Percentiles rank a stretch among this genome's conserved stretches.
Conservation (phyloP, 1,284 basidiomycete species). For the Austroboletus novae-zelandiae region DNA sequence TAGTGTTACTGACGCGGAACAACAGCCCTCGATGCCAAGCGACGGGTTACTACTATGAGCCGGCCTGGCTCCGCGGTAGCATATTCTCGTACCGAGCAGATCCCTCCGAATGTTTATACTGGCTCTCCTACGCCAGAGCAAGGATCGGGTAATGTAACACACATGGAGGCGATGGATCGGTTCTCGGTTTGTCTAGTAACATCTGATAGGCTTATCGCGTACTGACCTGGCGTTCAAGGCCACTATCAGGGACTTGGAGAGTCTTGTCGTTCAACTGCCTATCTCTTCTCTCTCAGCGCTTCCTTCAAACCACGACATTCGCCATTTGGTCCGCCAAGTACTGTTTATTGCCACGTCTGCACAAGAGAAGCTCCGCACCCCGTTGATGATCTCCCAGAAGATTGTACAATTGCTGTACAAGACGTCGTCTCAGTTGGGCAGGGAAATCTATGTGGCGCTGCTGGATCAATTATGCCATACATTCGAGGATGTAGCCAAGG, state of each 20-base stretch:
- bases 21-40: slow-evolving; percentile 53
- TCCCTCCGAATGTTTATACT: slow-evolving; percentile 44
- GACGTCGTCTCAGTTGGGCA: slow-evolving; percentile 75
- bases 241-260: slow-evolving; percentile 78
- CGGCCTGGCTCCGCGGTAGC: slow-evolving; percentile 66
- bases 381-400: slow-evolving; percentile 92
- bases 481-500: slow-evolving; percentile 92
- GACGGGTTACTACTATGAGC: slow-evolving; percentile 46
- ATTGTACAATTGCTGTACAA: slow-evolving; percentile 89
- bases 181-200: slow-evolving; percentile 53
- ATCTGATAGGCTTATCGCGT: not conserved
- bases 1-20: slow-evolving; percentile 4
- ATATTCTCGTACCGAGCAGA: slow-evolving; percentile 45
- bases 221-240: slow-evolving; percentile 38
- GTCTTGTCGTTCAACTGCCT: slow-evolving; percentile 67
- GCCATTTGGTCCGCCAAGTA: slow-evolving; percentile 80
- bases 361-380: slow-evolving; percentile 79
- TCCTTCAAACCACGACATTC: slow-evolving; percentile 84
- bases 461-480: slow-evolving; percentile 87
- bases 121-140: slow-evolving; percentile 53
- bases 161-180: slow-evolving; percentile 75
- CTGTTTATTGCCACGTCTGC: slow-evolving; percentile 78
- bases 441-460: slow-evolving; percentile 89
- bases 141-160: slow-evolving; percentile 43
- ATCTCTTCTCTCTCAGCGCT: slow-evolving; percentile 65